Conservation (phyloP, 116 monocot species). For the Posidonia oceanica region DNA sequence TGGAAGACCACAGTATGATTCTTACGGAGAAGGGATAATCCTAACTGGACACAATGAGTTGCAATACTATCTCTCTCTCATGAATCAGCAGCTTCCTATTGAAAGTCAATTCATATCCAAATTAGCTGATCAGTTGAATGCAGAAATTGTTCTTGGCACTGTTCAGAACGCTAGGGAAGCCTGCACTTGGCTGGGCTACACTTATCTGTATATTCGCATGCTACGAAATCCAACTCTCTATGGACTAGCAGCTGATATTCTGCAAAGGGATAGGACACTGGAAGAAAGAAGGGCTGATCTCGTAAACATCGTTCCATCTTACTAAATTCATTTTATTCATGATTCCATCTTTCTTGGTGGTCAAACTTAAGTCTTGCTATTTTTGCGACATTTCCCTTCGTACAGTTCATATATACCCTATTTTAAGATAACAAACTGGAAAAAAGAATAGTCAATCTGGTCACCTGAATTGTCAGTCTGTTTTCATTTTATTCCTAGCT, state of each 20-base stretch:
- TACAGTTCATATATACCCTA: background rate
- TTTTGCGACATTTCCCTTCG: too few species aligned
- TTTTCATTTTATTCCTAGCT: background rate
- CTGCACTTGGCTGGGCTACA: constrained; percentile 89
- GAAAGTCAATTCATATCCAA: constrained; percentile 94
- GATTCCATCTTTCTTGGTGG: too few species aligned
- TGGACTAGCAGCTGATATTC: constrained; percentile 66
- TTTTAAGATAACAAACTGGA: too few species aligned
- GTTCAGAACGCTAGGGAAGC: constrained; percentile 96
- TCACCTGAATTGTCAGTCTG: too few species aligned
- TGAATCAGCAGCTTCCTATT: constrained; percentile 98
- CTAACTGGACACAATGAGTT: constrained; percentile 84
- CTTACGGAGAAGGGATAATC: constrained; percentile 96
- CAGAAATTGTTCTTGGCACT: constrained; percentile 95
- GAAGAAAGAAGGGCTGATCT: constrained; percentile 96
- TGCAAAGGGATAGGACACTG: constrained; percentile 64
- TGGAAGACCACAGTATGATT: constrained; percentile 86
- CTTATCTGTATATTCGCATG: constrained; percentile 89
- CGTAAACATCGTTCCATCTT: constrained; percentile 24
- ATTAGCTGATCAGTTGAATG: constrained; percentile 93
- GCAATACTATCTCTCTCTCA: constrained; percentile 89
- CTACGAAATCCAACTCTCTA: constrained; percentile 82
- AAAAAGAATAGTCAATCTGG: too few species aligned
- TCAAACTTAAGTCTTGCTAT: too few species aligned
- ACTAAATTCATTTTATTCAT: background rate